Evolutionary conservation across 2,329 filamentous ascomycete genomes (phyloP), one percentile per base, ranked within the genome.

Genomic region (Hirsutella thompsonii): DNA sequence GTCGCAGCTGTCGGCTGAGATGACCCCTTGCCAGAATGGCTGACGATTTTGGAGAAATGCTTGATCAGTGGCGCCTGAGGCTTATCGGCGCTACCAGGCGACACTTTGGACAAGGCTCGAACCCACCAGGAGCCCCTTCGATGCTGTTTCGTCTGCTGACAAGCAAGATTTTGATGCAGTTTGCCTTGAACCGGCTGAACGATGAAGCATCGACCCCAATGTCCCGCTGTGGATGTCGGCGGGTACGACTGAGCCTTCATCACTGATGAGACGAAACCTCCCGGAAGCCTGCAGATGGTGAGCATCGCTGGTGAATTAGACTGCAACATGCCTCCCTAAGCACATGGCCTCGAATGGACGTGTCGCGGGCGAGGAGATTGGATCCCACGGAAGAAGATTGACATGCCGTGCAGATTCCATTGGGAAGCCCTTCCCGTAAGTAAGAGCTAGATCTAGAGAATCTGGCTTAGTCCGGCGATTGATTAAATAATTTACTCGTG

Each of bases 1-100:
- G 52, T 66, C 41, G 60, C 58, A 14, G 61, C 62, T 38, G 63
- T 56, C 42, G 61, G 63, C 44, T 66, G 19, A 42, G 8, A 5
- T 10, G 13, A 3, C 8, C 8, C 8, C 30, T 36, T 21, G 21
- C 21, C 20, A 19, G 29, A 13, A 13, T 29, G 30, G 32, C 13
- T 23, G 39, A 14, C 36, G 8, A 37, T 41, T 41, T 36, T 42
- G 41, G 46, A 43, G 42, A 46, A 35, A 34, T 40, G 26, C 42
- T 43, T 40, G 39, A 44, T 41, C 35, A 43, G 37, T 20, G 10
- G 19, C 14, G 19, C 11, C 4, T 36, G 40, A 33, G 11, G 36
- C 37, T 30, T 41, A 43, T 42, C 20, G 36, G 28, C 40, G 37
- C 39, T 16, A 33, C 23, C 23, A 30, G 38, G 33, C 41, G 44